Conservation (phyloP, 2,329 filamentous ascomycete species). For the Xylariaceae sp. region DNA sequence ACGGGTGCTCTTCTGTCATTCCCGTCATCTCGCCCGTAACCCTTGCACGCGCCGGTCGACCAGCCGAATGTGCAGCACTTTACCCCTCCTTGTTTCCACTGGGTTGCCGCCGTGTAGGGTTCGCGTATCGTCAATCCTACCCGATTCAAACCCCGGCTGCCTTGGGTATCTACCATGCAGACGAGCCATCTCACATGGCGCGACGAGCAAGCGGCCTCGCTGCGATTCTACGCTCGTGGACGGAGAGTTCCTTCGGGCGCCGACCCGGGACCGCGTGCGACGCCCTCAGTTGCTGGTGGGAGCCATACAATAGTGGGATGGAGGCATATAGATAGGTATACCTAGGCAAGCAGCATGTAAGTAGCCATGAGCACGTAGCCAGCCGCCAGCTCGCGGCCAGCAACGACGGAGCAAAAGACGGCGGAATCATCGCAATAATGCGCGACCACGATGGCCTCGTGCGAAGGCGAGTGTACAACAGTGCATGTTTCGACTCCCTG, state of each 20-base stretch:
- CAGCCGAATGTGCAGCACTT: neutral
- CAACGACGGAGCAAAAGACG: neutral
- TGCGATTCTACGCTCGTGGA: no score
- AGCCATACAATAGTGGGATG: neutral
- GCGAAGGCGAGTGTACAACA: neutral
- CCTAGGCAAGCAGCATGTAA: no score
- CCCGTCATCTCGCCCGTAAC: neutral
- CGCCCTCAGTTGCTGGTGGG: neutral
- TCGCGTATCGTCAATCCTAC: neutral
- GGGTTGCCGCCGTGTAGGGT: neutral
- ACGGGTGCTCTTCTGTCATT: neutral
- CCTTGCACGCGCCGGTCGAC: neutral
- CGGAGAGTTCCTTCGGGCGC: neutral
- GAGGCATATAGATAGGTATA: no score
- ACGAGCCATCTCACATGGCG: neutral
- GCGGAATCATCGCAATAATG: neutral
- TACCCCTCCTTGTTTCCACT: neutral
- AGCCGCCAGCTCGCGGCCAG: neutral
- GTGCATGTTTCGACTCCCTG: neutral
- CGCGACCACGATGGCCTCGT: neutral
- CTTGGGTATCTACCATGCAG: neutral
- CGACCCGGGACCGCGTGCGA: neutral
- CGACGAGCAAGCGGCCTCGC: neutral
- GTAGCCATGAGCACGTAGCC: neutral
- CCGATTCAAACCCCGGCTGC: neutral